Conservation (phyloP, 768 basidiomycete genomes). For the Leccinum subgranulosum region DNA sequence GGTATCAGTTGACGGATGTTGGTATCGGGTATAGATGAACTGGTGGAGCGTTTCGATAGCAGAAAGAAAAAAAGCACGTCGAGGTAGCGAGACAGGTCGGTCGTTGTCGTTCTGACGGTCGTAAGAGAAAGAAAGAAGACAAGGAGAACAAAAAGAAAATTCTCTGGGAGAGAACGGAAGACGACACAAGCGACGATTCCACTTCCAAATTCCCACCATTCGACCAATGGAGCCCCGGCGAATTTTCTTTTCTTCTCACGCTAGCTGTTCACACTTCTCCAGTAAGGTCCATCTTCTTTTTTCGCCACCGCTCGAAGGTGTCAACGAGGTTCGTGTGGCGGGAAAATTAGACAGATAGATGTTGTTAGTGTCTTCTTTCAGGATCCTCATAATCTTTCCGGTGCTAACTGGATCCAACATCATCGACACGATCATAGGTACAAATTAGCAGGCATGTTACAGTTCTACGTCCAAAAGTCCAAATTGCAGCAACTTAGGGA, state of each 20-base stretch:
- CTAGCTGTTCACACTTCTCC: conserved; percentile 28
- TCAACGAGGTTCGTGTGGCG: no score
- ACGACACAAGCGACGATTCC: conserved; percentile 12
- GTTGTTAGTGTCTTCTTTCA: background rate
- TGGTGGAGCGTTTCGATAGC: conserved; percentile 11
- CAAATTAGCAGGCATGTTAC: background rate
- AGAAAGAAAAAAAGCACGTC: conserved; percentile 2
- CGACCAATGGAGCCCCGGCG: conserved; percentile 9
- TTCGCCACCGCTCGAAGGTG: background rate
- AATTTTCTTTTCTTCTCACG: conserved; percentile 29
- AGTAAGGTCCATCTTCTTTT: background rate
- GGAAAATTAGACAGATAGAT: no score
- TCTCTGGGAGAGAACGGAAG: conserved; percentile 6
- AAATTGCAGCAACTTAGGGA: conserved; percentile 3
- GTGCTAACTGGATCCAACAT: no score
- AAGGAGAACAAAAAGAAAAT: conserved; percentile 6
- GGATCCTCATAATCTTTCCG: background rate
- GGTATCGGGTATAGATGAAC: conserved; percentile 31
- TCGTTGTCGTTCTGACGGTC: conserved; percentile 25
- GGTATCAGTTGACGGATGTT: conserved; percentile 18
- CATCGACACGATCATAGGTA: background rate
- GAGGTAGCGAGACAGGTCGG: conserved; percentile 3
- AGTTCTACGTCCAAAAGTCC: background rate
- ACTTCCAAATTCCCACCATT: conserved; percentile 16
- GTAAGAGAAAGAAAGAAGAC: conserved; percentile 20